phyloP scores from a whole-genome alignment of 2,329 filamentous ascomycete species.

The Coniella vitis region DNA sequence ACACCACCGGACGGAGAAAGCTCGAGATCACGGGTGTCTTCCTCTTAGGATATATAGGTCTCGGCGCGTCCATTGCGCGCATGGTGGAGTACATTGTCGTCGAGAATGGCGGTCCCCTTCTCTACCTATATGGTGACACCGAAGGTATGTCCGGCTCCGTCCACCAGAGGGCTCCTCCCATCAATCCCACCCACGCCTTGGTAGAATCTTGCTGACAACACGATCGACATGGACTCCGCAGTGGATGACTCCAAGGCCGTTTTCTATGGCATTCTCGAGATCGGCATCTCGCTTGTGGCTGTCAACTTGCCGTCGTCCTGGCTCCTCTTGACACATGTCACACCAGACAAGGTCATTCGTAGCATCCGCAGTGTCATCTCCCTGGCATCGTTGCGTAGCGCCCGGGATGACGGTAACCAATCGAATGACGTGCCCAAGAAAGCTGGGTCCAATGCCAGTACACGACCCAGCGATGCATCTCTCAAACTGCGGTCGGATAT shows the following conservation, averaged over 20 bases:
- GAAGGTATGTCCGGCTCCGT: background rate
- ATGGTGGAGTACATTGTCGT: constrained; percentile 7
- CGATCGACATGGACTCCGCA: background rate
- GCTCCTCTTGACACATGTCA: constrained; percentile 10
- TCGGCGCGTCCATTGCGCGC: constrained; percentile 7
- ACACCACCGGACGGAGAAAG: background rate
- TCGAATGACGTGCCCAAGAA: no score
- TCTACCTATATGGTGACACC: constrained; percentile 1
- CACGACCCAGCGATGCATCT: no score
- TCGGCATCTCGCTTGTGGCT: constrained; percentile 11
- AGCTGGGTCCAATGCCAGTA: no score
- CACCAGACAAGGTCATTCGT: constrained; percentile 13
- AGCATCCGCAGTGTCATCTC: constrained; percentile 15
- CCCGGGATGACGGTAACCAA: no score
- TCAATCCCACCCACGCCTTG: no score
- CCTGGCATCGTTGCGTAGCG: constrained; percentile 8
- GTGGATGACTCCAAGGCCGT: constrained; percentile 4
- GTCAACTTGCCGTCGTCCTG: constrained; percentile 15
- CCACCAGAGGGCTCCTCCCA: no score
- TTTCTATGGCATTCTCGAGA: constrained; percentile 12
- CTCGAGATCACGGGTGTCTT: constrained; percentile 14
- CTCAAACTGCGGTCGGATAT: background rate
- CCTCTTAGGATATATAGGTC: constrained; percentile 11
- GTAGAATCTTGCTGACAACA: no score
- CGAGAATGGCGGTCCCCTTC: background rate